Evolutionary conservation across 768 basidiomycete genomes (phyloP), one percentile per base, ranked within the genome.

Genomic region (Mycena sanguinolenta): DNA sequence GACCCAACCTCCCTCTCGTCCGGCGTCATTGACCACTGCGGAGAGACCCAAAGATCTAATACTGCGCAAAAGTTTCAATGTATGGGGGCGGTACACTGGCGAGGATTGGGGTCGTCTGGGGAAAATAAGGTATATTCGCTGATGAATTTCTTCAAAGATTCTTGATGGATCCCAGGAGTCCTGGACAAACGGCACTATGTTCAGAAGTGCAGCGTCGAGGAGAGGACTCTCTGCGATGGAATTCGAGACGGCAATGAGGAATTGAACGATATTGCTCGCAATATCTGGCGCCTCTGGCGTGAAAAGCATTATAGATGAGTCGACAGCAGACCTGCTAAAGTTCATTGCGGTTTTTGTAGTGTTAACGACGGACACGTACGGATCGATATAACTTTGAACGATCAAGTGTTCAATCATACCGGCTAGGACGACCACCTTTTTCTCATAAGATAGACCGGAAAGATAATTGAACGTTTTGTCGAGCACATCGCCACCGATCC

Each of bases 121-220:
- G n/a, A n/a, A n/a, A n/a, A n/a, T n/a, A n/a, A n/a, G n/a, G n/a
- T n/a, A n/a, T n/a, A n/a, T n/a, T n/a, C n/a, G n/a, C n/a, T n/a
- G n/a, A n/a, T n/a, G n/a, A n/a, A n/a, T n/a, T n/a, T n/a, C n/a
- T n/a, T n/a, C 44, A 14, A 32, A 61, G 21, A 61, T 44, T 1
- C 21, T 27, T 14, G 23, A n/a, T 4, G 34, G 23, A 16, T 63
- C 10, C 49, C 49, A 53, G 39, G 6, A 14, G 16, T 44, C 16
- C 2, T 50, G 7, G 23, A 63, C n/a, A 10, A 53, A 28, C 4
- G 50, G 50, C 27, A 34, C 19, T 36, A 63, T 50, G 34, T 28
- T 63, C 8, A 53, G 32, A 32, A 63, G 32, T 10, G 50, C 34
- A 16, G 61, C 61, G 25, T 63, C 61, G n/a, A n/a, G n/a, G n/a